Conservation (phyloP, 202 grass and related monocot genomes). For the Schoenoplectus tabernaemontani region DNA sequence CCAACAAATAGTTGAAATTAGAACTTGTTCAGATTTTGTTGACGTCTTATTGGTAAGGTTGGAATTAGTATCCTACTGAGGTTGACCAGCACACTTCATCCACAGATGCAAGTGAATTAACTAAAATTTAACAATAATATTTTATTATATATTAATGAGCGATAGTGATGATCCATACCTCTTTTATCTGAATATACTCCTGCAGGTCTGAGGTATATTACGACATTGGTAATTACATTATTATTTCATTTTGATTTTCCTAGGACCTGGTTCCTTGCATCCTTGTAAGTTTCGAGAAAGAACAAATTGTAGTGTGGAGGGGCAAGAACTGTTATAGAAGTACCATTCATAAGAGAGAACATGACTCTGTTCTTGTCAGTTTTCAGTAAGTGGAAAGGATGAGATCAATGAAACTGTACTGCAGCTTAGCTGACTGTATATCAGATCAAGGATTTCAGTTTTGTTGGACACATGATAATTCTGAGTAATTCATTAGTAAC, state of each 20-base stretch:
- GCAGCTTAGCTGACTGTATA: slow-evolving; percentile 11
- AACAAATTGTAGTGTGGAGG: slow-evolving; percentile 85
- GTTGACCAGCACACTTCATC: not conserved
- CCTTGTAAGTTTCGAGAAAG: slow-evolving; percentile 73
- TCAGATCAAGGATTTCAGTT: slow-evolving; percentile 26
- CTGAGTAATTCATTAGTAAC: slow-evolving; percentile 23
- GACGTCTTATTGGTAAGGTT: not conserved
- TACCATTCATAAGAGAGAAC: not conserved
- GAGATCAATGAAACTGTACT: slow-evolving; percentile 10
- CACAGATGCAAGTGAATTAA: not conserved
- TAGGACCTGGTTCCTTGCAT: slow-evolving; percentile 91
- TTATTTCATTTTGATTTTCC: slow-evolving; percentile 8
- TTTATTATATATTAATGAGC: not conserved
- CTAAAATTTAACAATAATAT: too few species aligned
- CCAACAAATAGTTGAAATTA: not conserved
- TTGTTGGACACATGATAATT: slow-evolving; percentile 18
- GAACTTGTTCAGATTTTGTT: not conserved
- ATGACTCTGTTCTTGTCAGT: slow-evolving; percentile 13
- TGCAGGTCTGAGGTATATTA: not conserved
- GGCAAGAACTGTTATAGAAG: slow-evolving; percentile 41
- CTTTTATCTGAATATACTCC: not conserved
- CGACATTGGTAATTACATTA: not conserved
- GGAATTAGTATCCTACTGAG: not conserved
- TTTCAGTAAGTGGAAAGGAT: slow-evolving; percentile 22
- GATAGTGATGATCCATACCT: not conserved